Evolutionary conservation across 2,329 filamentous ascomycete genomes (phyloP).

Genomic region (Pestalotiopsis sp.): DNA sequence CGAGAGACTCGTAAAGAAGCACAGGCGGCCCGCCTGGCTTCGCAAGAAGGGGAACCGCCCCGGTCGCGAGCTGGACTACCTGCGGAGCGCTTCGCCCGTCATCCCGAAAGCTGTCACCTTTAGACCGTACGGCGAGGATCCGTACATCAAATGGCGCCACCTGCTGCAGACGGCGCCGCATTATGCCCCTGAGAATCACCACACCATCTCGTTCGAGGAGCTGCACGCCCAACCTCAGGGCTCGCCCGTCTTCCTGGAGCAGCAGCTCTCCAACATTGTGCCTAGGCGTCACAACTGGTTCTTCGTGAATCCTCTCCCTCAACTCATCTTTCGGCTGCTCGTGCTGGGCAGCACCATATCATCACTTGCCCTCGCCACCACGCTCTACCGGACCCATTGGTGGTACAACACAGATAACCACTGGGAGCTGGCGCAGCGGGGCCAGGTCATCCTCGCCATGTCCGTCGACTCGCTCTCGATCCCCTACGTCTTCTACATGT

Average conservation of each 20-base stretch:
- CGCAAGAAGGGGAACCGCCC: constrained; percentile 48
- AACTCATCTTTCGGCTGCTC: constrained; percentile 12
- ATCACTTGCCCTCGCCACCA: constrained; percentile 71
- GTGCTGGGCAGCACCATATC: constrained; percentile 12
- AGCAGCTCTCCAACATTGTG: background rate
- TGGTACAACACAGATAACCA: constrained; percentile 40
- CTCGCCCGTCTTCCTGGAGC: background rate
- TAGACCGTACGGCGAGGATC: constrained; percentile 40
- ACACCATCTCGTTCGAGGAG: constrained; percentile 30
- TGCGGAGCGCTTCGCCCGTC: constrained; percentile 61
- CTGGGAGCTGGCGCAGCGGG: constrained; percentile 55
- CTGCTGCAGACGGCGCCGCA: constrained; percentile 58
- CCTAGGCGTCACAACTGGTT: constrained; percentile 1
- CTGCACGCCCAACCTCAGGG: constrained; percentile 32
- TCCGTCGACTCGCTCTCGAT: constrained; percentile 87
- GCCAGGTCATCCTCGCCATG: constrained; percentile 86
- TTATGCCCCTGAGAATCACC: constrained; percentile 42
- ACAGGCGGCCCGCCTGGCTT: constrained; percentile 48
- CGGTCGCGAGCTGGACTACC: constrained; percentile 62
- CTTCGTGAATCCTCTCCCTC: constrained; percentile 2
- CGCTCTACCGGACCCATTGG: constrained; percentile 61
- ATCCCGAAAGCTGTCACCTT: constrained; percentile 54
- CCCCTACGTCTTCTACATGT: constrained; percentile 90
- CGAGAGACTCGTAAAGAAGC: constrained; percentile 31
- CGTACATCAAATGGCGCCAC: constrained; percentile 51